Base-by-base conservation (phyloP, 352 stramenopile species). In the Phytopythium litorale region DNA sequence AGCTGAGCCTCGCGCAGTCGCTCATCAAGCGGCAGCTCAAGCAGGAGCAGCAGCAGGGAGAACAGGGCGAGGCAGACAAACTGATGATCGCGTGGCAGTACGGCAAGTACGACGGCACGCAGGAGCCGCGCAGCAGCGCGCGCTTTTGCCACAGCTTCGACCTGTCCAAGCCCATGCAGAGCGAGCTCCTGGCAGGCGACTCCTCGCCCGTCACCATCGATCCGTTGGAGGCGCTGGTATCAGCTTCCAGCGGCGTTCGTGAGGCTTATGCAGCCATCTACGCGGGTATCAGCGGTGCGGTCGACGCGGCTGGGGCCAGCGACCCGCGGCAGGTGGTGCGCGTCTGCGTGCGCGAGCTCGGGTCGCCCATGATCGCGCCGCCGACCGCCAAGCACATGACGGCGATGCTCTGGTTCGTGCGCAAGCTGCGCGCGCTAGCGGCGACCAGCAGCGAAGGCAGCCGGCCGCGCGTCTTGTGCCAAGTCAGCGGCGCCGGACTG, bases 41-140 rank as follows among this genome's bases (percentile, higher is more conserved):
- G 38, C 21, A 68, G 6, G 23, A 65, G 11, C 40, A 66, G 49
- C 6, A 21, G 5, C 9, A 58, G 0, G 9, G 37, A 28, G 38
- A 70, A 6, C 43, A 71, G 1, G 42, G 68, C 6, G 50, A 71
- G 1, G 52, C 68, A 9, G 50, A 56, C 2, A 5, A 67, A 51
- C 69, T 92, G 23, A 86, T 70, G 9, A 92, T 92, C 54, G 83
- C 83, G 18, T 92, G 83, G 83, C 83, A 92, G 64, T 92, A 92
- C 58, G 66, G 75, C 52, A 92, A 92, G 58, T 90, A 90, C 59
- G 51, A 71, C 13, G 46, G 57, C 9, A 43, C 56, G 23, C 55
- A 49, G 42, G 42, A 55, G 30, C 56, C 51, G 30, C 15, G 18
- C 5, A 63, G 38, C 35, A 65, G 35, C 55, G 63, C 66, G 60